Evolutionary conservation across 2,329 filamentous ascomycete species (phyloP), one percentile per base, ranked within the genome.

Genomic region (Cordyceps militaris): DNA sequence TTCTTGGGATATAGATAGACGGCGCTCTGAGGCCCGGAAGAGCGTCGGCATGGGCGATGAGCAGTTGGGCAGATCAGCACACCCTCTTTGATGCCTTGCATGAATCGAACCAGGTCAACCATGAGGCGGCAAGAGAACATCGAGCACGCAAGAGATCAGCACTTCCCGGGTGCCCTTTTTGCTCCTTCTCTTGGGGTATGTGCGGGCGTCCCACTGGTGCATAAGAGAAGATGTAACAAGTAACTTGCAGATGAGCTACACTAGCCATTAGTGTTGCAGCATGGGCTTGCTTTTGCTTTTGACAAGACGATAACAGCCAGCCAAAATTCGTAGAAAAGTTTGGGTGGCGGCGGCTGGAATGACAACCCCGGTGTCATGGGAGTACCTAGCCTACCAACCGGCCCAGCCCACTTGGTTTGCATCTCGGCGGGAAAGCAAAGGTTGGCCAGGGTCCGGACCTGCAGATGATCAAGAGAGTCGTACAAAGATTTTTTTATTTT

Each of bases 231-330:
- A 13, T 32, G 19, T 14, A 54, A 44, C 40, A 34, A 54, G 1
- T 54, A 54, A 16, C 40, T 44, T 54, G 51, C 51, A 44, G 51
- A 54, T 54, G 19, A 44, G 51, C 51, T 54, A 54, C 36, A 9
- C n/a, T n/a, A n/a, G n/a, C 50, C 6, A 38, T 43, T 53, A 53
- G 50, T 40, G 48, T 26, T n/a, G n/a, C n/a, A n/a, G n/a, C n/a
- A n/a, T n/a, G n/a, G n/a, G n/a, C n/a, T n/a, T n/a, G n/a, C n/a
- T n/a, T n/a, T n/a, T n/a, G n/a, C n/a, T n/a, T n/a, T n/a, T n/a
- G n/a, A n/a, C n/a, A n/a, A n/a, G n/a, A 13, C 7, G 8, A 28
- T 24, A 3, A 4, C 14, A 48, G 46, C 26, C n/a, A 47, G 43
- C 23, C 44, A n/a, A 23, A 14, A 13, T 11, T 11, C 34, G 34